phyloP scores from a whole-genome alignment of 2,329 filamentous ascomycete species.

The Aphanoascus verrucosus region DNA sequence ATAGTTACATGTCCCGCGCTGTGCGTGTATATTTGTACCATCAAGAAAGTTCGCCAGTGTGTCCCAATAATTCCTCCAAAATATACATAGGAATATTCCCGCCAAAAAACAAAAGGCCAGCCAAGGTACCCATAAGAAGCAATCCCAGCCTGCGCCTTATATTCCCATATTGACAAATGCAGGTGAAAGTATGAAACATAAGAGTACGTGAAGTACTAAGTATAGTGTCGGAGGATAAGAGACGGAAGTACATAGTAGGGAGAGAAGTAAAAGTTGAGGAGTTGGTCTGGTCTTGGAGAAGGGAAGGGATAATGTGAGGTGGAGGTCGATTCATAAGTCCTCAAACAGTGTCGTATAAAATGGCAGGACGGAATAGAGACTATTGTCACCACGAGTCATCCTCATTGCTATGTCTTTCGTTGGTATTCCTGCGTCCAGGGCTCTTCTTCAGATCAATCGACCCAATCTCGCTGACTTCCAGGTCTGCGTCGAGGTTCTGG shows the following conservation, averaged over 20 bases:
- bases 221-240: neutral
- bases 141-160: neutral
- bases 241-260: neutral
- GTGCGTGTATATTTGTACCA: neutral
- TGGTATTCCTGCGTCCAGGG: constrained; percentile 4
- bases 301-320: neutral
- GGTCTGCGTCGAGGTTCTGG: constrained; percentile 15
- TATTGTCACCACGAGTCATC: constrained; percentile 8
- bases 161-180: constrained; percentile 1
- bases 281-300: neutral
- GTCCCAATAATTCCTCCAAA: constrained; percentile 1
- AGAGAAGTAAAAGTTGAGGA: neutral
- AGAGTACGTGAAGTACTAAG: neutral
- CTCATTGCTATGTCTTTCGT: neutral
- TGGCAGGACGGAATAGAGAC: neutral
- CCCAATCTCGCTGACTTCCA: constrained; percentile 15
- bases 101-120: neutral
- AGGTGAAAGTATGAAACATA: neutral
- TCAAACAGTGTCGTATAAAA: neutral
- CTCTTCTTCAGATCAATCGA: constrained; percentile 14
- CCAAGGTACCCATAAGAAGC: neutral
- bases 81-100: neutral
- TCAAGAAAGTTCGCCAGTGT: neutral
- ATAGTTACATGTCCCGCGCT: neutral
- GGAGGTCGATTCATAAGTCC: neutral